Evolutionary conservation across 169 alveolate genomes (phyloP), one percentile per base, ranked within the genome.

Genomic region (Eimeria nieschulzi): DNA sequence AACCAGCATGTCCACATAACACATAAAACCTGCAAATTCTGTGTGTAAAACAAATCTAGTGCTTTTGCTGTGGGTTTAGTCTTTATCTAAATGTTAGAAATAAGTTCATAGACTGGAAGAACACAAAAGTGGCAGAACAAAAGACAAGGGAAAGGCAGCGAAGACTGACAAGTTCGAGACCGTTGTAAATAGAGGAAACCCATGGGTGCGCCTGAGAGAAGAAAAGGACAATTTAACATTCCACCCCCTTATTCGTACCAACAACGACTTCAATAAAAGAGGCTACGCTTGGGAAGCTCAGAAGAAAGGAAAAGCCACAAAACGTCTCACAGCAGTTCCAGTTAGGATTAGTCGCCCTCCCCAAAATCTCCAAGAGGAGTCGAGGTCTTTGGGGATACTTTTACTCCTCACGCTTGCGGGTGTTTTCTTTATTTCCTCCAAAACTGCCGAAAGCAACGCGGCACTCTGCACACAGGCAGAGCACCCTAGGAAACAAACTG

Each of bases 351-450:
- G 51, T 53, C 53, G 61, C 6, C 85, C 85, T 12, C 21, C 71
- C 85, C 33, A n/a, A 51, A 76, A 76, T 7, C 26, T 59, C 85
- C 85, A 76, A 9, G 85, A 54, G 10, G 83, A 59, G 10, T 75
- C 83, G n/a, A 25, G 66, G 15, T 25, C 71, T 17, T 9, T 76
- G 5, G 68, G 68, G 5, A 59, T 59, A 1, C n/a, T 59, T 12
- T 19, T 15, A 19, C 68, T 59, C 5, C 68, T 12, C n/a, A 59
- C 15, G n/a, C 68, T 59, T 12, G 68, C 15, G 0, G 68, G n/a
- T 59, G n/a, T 59, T 5, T 59, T 59, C 5, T 59, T 59, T 2
- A 12, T 19, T 59, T 59, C 15, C n/a, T 59, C 5, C 5, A 19
- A 59, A 59, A 15, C 23, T 59, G 68, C 1, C 9, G n/a, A 19